These are phyloP conservation scores for Cupressus sempervirens DNA, from an alignment of 75 land plant genomes.

Conservation along the genomic window DNA sequence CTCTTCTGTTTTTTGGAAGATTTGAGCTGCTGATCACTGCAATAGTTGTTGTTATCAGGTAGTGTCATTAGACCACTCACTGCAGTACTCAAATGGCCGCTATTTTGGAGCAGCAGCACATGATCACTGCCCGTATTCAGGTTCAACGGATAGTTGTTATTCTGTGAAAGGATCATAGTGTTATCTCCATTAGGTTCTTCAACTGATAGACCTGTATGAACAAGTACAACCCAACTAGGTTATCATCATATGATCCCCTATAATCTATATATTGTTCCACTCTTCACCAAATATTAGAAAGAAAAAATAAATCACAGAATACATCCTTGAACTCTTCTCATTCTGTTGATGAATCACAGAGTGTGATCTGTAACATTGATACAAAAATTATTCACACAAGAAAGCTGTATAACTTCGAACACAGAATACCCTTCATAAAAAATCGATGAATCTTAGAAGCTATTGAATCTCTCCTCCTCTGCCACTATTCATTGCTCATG, in stretches of 20 bases:
- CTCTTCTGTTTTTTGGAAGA: conserved; percentile 24
- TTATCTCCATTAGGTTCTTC: conserved; percentile 11
- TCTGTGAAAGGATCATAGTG: conserved; percentile 10
- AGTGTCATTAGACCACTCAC: conserved; percentile 24
- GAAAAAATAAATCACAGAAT: background rate
- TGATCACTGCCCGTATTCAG: conserved; percentile 16
- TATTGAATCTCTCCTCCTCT: background rate
- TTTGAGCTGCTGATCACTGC: conserved; percentile 19
- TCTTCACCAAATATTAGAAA: background rate
- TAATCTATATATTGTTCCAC: background rate
- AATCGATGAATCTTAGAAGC: background rate
- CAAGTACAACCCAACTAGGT: background rate
- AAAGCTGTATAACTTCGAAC: too few relatives aligned
- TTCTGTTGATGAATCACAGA: too few relatives aligned
- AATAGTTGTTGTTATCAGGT: conserved; percentile 24
- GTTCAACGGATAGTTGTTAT: conserved; percentile 17
- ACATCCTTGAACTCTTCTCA: too few relatives aligned
- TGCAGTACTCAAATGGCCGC: background rate
- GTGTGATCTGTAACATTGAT: too few relatives aligned
- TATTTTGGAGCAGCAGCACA: conserved; percentile 3
- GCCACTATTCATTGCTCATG: background rate
- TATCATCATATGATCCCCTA: background rate
- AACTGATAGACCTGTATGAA: conserved; percentile 5
- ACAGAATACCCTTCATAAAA: background rate
- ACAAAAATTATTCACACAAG: too few relatives aligned